Base-by-base conservation (phyloP, 2,329 filamentous ascomycete genomes). In the Claviceps cyperi region DNA sequence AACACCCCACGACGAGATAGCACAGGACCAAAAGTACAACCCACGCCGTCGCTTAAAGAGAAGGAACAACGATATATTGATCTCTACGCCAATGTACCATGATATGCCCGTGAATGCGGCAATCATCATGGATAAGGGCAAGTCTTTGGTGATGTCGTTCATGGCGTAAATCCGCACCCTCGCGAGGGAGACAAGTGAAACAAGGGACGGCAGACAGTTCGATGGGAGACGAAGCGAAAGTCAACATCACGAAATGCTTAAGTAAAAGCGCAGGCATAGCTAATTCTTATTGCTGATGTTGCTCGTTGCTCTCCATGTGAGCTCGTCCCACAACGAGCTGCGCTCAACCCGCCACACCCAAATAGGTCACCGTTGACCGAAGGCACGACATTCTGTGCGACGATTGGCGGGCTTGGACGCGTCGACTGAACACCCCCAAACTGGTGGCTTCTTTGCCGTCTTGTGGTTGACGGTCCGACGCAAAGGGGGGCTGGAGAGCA, bases 61-160 rank as follows among this genome's bases (percentile, higher is more conserved):
- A 36, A 56, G 47, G 39, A 62, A 54, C 48, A 64, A 58, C 46
- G 61, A 58, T 51, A 58, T 49, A 50, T 52, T 57, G 35, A 65
- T 59, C 47, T 65, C 62, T 43, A 60, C 28, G 19, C 57, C 59
- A 46, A 62, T 61, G 54, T 59, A 61, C 51, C 60, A 65, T 19
- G 64, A 61, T 43, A 66, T 63, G 49, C 62, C 64, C 8, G 55
- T 58, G 46, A 67, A 68, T 50, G 62, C 65, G 41, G 64, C 61
- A 52, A 68, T 64, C 48, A 58, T 58, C 60, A 67, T 64, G 51
- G 64, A 56, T 52, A 58, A 53, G 46, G 56, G 51, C 11, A 59
- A 49, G 50, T 57, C 53, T 4, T 57, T 22, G n/a, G 45, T 53
- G 47, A 58, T 43, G 47, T 56, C 52, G 17, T 53, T 50, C 55